Base-by-base conservation (phyloP, 1,139 yeast genomes). In the Pichia sp. region DNA sequence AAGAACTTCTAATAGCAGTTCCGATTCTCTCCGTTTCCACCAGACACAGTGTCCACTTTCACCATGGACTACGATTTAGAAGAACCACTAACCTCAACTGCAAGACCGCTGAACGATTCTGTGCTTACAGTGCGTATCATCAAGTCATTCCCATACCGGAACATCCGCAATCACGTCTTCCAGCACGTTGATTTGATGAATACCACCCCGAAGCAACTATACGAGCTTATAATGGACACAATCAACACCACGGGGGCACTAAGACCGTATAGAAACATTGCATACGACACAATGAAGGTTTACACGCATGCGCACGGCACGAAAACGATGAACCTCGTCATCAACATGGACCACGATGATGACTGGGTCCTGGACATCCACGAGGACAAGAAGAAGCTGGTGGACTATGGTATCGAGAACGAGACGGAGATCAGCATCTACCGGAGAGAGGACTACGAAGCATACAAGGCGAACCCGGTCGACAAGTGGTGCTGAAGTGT, bases 301-400 rank as follows among this genome's bases (percentile, higher is more conserved):
- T 91, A 91, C 63, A 84, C 96, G 28, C 86, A 85, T 58, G 97
- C 98, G 0, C 97, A 91, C 60, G 95, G 95, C 7, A 74, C 95
- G 31, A 91, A 91, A 64, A 85, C 96, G 2, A 84, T 88, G 79
- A 88, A 91, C 58, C 69, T 91, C 51, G 94, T 86, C 38, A 84
- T 93, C 48, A 91, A 91, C 60, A 76, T 91, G 60, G 96, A 86
- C 25, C 77, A 83, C 52, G 79, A 74, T 44, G 77, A 74, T 5
- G 79, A 74, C 44, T 83, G 93, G 89, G 68, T 84, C 4, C 62
- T 91, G 47, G 65, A 65, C 47, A 52, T 69, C 10, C 51, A 54
- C 1, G 68, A 69, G 28, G 60, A 60, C 4, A 63, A 62, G 12
- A 71, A 67, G 52, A 62, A 69, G 4, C 68, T 88, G 40, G 66